Conservation (phyloP, 306 rosid species). For the Malus asiatica region DNA sequence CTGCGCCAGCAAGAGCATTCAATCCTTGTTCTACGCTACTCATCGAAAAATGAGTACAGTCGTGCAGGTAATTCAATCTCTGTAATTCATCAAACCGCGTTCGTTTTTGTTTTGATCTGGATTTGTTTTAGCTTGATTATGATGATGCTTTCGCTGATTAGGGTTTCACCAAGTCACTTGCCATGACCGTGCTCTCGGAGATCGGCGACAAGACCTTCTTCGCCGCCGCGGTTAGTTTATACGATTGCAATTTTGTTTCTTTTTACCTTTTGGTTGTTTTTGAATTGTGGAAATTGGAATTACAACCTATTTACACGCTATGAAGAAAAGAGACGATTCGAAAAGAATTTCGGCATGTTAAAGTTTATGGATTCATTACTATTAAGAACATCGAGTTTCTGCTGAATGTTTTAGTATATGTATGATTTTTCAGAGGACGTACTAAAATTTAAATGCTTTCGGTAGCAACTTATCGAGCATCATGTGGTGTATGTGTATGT, state of each 20-base stretch:
- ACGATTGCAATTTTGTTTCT: neutral
- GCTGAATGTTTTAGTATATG: neutral
- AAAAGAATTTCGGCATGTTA: neutral
- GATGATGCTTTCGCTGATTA: neutral
- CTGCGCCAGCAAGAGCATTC: neutral
- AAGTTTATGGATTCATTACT: neutral
- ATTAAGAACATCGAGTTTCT: neutral
- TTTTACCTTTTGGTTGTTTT: neutral
- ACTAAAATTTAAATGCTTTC: neutral
- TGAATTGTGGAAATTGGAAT: neutral
- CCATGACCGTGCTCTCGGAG: conserved; percentile 93
- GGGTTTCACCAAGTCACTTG: conserved; percentile 95
- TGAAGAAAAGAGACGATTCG: neutral
- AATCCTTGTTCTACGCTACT: neutral
- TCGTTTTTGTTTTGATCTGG: neutral
- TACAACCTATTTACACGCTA: neutral
- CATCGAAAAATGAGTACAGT: conserved; percentile 52
- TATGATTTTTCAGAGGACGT: neutral
- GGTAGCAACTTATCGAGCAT: neutral
- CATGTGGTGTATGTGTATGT: neutral
- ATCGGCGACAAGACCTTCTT: conserved; percentile 97
- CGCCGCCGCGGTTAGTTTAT: conserved; percentile 83
- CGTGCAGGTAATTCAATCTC: conserved; percentile 50
- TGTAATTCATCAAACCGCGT: neutral
- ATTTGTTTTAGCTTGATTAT: neutral